Base-by-base conservation (phyloP, 2,329 filamentous ascomycete genomes). In the Fusarium sp. region DNA sequence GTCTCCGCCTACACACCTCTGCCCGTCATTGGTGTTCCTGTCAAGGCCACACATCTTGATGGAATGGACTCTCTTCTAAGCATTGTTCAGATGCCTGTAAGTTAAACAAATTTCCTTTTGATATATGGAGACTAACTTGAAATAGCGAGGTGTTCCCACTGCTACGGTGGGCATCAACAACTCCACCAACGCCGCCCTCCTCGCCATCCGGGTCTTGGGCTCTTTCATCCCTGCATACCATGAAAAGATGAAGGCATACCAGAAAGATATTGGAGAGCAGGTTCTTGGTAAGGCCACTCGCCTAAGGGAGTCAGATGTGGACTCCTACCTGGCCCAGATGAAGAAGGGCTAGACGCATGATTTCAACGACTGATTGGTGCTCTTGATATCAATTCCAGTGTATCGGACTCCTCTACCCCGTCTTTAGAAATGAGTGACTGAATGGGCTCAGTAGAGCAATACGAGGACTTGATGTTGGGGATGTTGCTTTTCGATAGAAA, bases 101-200 rank as follows among this genome's bases (percentile, higher is more conserved):
- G 62, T 65, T 1, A 2, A 0, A 1, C 0, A 1, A 13, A 5
- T 2, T 2, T 1, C 1, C 1, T 13, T 1, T 13, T 1, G 10
- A 1, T 17, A 1, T 31, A 1, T 13, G 34, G 4, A 4, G 1
- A 48, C 60, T 65, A 1, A 65, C 54, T n/a, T 1, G 0, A 17
- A 15, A 0, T 0, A 65, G 7, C 80, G 86, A 73, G 92, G 92
- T 14, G 87, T 91, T 50, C 92, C 92, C 11, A 90, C 91, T 15
- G 91, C 92, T 7, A 94, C 91, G 0, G 91, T 95, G 5, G 92
- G 89, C 13, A 93, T 94, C 78, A 93, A 93, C 79, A 94, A 94
- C 80, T 91, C 90, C 24, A 91, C 91, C 57, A 95, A 94, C 73
- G 92, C 92, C 1, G 92, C 89, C 1, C 82, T 94, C 18, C 80